A percentile compares a stretch with the other conserved stretches of the same genome.
phyloP scores from a whole-genome alignment of 1,284 basidiomycete genomes.

The Ustanciosporium gigantosporum region DNA sequence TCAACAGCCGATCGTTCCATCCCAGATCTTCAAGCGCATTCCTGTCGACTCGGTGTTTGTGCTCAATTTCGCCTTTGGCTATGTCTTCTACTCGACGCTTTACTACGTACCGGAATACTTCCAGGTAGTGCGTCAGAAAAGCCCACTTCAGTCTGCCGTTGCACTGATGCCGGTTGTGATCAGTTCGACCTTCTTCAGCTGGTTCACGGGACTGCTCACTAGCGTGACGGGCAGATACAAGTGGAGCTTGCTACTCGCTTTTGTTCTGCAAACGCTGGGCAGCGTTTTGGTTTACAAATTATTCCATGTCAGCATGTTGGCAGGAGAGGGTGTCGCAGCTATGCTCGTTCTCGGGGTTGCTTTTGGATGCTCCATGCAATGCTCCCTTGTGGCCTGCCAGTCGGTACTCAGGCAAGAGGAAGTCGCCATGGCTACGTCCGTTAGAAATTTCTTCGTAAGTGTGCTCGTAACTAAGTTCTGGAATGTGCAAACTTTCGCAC shows the following conservation, averaged over 20 bases:
- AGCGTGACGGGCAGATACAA: constrained; percentile 6
- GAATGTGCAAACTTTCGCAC: too few species aligned
- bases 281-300: neutral
- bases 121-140: constrained; percentile 5
- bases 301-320: neutral
- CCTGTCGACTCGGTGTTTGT: constrained; percentile 1
- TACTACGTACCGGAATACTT: constrained; percentile 12
- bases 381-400: constrained; percentile 8
- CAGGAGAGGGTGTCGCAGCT: neutral
- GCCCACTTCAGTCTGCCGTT: constrained; percentile 5
- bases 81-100: constrained; percentile 4
- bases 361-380: constrained; percentile 18
- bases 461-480: neutral
- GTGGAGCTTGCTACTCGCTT: constrained; percentile 1
- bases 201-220: constrained; percentile 4
- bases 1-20: constrained; percentile 5
- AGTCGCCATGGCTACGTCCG: constrained; percentile 12
- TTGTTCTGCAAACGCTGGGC: constrained; percentile 1
- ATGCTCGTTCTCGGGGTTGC: constrained; percentile 9
- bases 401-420: constrained; percentile 3
- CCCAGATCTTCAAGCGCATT: constrained; percentile 1
- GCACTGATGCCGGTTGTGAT: constrained; percentile 8
- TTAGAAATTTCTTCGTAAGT: constrained; percentile 15
- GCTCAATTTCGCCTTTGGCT: constrained; percentile 8
- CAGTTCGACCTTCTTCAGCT: constrained; percentile 10